Evolutionary conservation across 306 rosid species (phyloP).

Genomic region (Trifolium subterraneum): DNA sequence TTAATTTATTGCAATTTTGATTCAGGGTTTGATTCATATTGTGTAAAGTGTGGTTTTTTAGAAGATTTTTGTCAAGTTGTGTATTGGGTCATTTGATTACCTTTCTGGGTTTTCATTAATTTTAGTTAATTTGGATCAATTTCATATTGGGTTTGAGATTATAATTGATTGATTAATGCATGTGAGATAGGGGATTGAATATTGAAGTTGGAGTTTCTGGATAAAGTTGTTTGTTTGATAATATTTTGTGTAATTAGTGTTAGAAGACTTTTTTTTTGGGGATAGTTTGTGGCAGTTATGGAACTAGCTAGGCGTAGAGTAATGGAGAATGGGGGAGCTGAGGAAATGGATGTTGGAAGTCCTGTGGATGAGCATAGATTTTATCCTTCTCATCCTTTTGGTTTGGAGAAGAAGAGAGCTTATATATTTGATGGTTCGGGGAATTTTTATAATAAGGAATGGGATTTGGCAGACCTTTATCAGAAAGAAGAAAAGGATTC

Average conservation of each 20-base stretch:
- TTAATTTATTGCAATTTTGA: conserved; percentile 28
- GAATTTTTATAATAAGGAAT: conserved; percentile 75
- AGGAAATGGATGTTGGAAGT: conserved; percentile 61
- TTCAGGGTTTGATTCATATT: conserved; percentile 37
- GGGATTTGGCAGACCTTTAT: conserved; percentile 78
- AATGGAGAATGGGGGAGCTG: conserved; percentile 47
- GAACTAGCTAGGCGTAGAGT: conserved; percentile 55
- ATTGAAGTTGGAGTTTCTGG: conserved; percentile 36
- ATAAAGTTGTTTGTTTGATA: conserved; percentile 17
- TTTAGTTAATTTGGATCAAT: conserved; percentile 34
- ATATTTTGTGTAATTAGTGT: conserved; percentile 17
- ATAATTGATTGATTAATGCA: conserved; percentile 9
- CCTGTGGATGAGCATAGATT: conserved; percentile 46
- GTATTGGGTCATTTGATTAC: conserved; percentile 15
- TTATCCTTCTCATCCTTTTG: conserved; percentile 48
- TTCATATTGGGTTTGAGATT: conserved; percentile 38
- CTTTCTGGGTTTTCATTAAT: conserved; percentile 28
- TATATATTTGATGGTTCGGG: conserved; percentile 87
- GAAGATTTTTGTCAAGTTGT: conserved; percentile 28
- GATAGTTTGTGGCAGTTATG: conserved; percentile 47
- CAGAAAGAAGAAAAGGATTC: conserved; percentile 44
- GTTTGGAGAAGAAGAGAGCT: conserved; percentile 81
- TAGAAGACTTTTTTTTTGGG: conserved; percentile 23
- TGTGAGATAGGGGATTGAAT: conserved; percentile 20
- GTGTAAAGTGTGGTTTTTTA: conserved; percentile 17